Conservation (phyloP, 2,329 filamentous ascomycete genomes). For the Aspergillus floridensis region DNA sequence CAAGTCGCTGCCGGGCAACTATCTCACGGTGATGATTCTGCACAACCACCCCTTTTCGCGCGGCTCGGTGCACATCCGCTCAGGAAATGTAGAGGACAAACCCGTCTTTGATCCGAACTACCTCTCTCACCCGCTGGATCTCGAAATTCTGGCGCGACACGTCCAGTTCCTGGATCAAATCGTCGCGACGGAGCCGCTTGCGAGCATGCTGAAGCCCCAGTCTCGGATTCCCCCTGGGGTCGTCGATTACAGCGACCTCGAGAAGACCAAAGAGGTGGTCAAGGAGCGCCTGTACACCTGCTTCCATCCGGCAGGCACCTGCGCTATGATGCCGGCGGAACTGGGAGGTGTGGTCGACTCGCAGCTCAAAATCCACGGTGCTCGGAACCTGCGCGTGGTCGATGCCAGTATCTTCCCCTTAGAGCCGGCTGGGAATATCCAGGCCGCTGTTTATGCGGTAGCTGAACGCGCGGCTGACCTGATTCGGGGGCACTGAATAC, state of each 20-base stretch:
- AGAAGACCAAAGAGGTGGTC: constrained; percentile 22
- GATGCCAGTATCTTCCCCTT: constrained; percentile 38
- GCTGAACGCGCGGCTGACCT: constrained; percentile 33
- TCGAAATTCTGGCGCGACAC: constrained; percentile 39
- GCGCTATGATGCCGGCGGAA: constrained; percentile 32
- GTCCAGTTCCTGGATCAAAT: constrained; percentile 25
- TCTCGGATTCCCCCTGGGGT: constrained; percentile 12
- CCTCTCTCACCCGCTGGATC: constrained; percentile 44
- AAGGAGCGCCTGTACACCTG: constrained; percentile 20
- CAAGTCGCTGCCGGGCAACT: constrained; percentile 18
- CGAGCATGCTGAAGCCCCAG: constrained; percentile 15
- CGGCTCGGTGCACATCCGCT: constrained; percentile 31
- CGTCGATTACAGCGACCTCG: constrained; percentile 15
- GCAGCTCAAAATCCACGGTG: constrained; percentile 29
- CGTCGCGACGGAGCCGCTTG: constrained; percentile 20
- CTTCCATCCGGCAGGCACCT: constrained; percentile 32
- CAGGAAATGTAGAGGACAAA: constrained; percentile 29
- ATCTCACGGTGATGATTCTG: constrained; percentile 20
- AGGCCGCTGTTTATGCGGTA: constrained; percentile 37
- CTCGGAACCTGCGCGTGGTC: constrained; percentile 29
- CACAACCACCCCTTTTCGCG: constrained; percentile 35
- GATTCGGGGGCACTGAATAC: constrained; percentile 9
- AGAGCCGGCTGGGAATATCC: constrained; percentile 37
- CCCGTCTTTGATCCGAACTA: constrained; percentile 49
- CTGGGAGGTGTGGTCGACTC: constrained; percentile 31